These are phyloP conservation scores for Durusdinium trenchii DNA, from an alignment of 73 alveolate species.

Conservation along the genomic window DNA sequence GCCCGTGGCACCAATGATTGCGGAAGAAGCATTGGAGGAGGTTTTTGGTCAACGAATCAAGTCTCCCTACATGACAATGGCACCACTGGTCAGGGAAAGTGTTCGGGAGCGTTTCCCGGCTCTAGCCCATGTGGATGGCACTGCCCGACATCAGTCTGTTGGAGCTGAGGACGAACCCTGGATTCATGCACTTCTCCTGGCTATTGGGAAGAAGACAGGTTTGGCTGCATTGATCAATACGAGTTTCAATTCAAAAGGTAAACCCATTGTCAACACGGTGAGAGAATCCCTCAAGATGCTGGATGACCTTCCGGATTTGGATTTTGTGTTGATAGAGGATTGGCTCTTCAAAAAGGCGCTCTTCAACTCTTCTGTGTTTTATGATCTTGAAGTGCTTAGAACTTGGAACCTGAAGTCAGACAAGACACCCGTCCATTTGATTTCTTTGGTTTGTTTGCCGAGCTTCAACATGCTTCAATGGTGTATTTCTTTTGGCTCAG, in stretches of 20 bases:
- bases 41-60: conserved; percentile 19
- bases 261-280: conserved; percentile 81
- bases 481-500: too few species aligned
- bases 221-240: conserved; percentile 87
- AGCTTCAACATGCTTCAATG: too few species aligned
- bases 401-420: too few species aligned
- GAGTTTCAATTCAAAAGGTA: conserved; percentile 80
- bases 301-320: conserved; percentile 76
- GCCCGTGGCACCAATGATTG: conserved; percentile 92
- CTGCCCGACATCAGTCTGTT: conserved; percentile 89
- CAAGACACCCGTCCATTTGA: too few species aligned
- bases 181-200: conserved; percentile 81
- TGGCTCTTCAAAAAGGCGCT: conserved; percentile 48
- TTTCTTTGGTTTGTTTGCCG: too few species aligned
- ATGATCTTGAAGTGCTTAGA: too few species aligned
- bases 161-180: conserved; percentile 70
- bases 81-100: conserved; percentile 5
- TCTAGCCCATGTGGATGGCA: conserved; percentile 80
- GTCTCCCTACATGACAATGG: conserved; percentile 87
- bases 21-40: conserved; percentile 63
- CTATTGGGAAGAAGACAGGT: conserved; percentile 51
- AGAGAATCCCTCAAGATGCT: conserved; percentile 49
- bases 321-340: conserved; percentile 84
- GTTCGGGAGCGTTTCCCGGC: conserved; percentile 64
- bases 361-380: too few species aligned